A percentile compares a stretch with the other conserved stretches of the same genome.
phyloP scores from a whole-genome alignment of 2,329 filamentous ascomycete species.

The Didymella pomorum region DNA sequence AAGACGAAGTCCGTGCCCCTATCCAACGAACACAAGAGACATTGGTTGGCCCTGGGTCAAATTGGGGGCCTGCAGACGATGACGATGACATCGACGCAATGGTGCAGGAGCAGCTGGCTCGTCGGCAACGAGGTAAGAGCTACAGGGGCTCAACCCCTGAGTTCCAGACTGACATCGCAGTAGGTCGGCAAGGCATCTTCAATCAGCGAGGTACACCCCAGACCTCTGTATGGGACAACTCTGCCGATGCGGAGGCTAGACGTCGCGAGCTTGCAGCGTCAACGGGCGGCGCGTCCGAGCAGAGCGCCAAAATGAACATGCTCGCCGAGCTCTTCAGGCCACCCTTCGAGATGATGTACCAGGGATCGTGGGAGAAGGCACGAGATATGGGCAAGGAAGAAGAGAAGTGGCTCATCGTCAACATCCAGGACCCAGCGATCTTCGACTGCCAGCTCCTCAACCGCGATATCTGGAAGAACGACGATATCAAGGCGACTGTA shows the following conservation, averaged over 20 bases:
- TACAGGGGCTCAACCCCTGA: slow-evolving; percentile 7
- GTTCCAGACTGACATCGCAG: slow-evolving; percentile 38
- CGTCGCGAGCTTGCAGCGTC: slow-evolving; percentile 65
- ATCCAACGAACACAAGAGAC: slow-evolving; percentile 93
- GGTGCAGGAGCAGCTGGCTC: slow-evolving; percentile 70
- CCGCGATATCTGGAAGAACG: slow-evolving; percentile 94
- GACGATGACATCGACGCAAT: slow-evolving; percentile 67
- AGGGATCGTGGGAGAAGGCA: slow-evolving; percentile 81
- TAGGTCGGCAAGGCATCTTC: slow-evolving; percentile 68
- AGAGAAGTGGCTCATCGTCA: slow-evolving; percentile 94
- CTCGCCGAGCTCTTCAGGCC: slow-evolving; percentile 93
- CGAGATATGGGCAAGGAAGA: slow-evolving; percentile 84
- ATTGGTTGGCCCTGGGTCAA: slow-evolving; percentile 75
- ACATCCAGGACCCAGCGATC: slow-evolving; percentile 90
- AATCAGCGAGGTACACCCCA: slow-evolving; percentile 65
- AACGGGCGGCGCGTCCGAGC: slow-evolving; percentile 70
- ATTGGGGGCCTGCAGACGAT: slow-evolving; percentile 56
- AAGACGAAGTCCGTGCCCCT: slow-evolving; percentile 80
- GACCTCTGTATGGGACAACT: slow-evolving; percentile 67
- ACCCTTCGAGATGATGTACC: slow-evolving; percentile 87
- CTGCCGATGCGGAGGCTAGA: slow-evolving; percentile 56
- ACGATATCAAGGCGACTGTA: slow-evolving; percentile 78
- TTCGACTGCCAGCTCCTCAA: slow-evolving; percentile 96
- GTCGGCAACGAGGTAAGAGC: slow-evolving; percentile 50
- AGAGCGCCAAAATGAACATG: slow-evolving; percentile 74